Base-by-base conservation (phyloP, 2,329 filamentous ascomycete genomes). In the Paecilomyces fulvus region DNA sequence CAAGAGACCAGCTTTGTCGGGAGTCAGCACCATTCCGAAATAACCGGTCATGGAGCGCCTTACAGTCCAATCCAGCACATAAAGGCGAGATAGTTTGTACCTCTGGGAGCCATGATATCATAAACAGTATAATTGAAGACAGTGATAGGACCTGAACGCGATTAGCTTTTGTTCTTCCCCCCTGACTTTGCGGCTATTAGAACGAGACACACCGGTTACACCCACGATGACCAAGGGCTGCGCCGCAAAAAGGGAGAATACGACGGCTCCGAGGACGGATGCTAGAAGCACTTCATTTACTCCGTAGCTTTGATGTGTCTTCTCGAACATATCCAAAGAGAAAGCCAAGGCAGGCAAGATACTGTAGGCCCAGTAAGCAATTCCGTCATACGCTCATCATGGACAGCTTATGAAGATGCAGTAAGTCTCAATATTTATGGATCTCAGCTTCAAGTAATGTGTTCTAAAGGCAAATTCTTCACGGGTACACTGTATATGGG, bases 121-220 rank as follows among this genome's bases (percentile, higher is more conserved):
- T 92, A 95, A 2, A 95, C 89, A 3, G 91, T 96, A 68, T 95
- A 95, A 70, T 95, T 95, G 69, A 95, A 95, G 28, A 95, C 90
- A 14, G 91, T 95, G 56, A 96, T 95, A 3, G 90, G 90, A n/a
- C 85, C 84, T 56, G 12, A 17, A 12, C 12, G 23, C 20, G 17
- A 48, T 65, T 55, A 68, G 61, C 20, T 43, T 53, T 7, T n/a
- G 11, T 7, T 31, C 4, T 28, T 28, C 9, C 20, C 8, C 7
- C 9, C 17, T n/a, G 37, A 61, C 53, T 30, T 30, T 14, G 12
- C 31, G 23, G 14, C 25, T 17, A 30, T n/a, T 33, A 20, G n/a
- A 33, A 12, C 33, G 11, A 20, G 50, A 61, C 67, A 59, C 60
- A 74, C 88, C 89, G 10, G 90, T 95, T 2, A 96, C 90, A 21